Base-by-base conservation (phyloP, 2,329 filamentous ascomycete genomes). In the Acarospora socialis region DNA sequence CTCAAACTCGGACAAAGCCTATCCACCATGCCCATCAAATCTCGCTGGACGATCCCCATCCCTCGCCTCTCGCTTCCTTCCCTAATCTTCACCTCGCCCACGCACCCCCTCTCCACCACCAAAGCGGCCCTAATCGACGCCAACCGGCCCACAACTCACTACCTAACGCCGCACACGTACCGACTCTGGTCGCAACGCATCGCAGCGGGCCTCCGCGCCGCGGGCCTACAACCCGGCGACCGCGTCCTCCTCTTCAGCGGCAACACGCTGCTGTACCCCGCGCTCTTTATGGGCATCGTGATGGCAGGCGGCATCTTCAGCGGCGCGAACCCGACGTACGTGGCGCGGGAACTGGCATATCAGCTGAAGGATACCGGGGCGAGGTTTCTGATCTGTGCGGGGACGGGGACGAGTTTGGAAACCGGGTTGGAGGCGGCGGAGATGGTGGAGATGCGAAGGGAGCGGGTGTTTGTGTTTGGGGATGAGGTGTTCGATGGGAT, bases 251-350 rank as follows among this genome's bases (percentile, higher is more conserved):
- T 87, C 13, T 86, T 77, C 54, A 76, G 77, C 0, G 69, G 73
- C 14, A 87, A 86, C 53, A 75, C 68, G 42, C 53, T 87, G 9
- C 81, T 77, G 57, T 81, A 77, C 48, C 77, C 81, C 0, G 61
- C 70, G 1, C 60, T 81, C 1, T 70, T 86, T 33, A 63, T 83
- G 52, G 81, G 81, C 10, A 63, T 79, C 13, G 62, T 83, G 30
- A 83, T 83, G 71, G 78, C 81, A 0, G 79, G 79, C 3, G 79
- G 78, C 2, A 60, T 87, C 33, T 87, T 87, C 56, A 79, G 75
- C 0, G 81, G 79, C 16, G 77, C 77, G 2, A 83, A 82, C 38
- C 77, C 78, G 0, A 65, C 63, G 4, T 83, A 73, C 43, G 73
- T 81, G 1, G 59, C 70, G 0, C 61, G 78, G 13, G 81, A 90